Base-by-base conservation (phyloP, 2,329 filamentous ascomycete genomes). In the Daldinia sp. region DNA sequence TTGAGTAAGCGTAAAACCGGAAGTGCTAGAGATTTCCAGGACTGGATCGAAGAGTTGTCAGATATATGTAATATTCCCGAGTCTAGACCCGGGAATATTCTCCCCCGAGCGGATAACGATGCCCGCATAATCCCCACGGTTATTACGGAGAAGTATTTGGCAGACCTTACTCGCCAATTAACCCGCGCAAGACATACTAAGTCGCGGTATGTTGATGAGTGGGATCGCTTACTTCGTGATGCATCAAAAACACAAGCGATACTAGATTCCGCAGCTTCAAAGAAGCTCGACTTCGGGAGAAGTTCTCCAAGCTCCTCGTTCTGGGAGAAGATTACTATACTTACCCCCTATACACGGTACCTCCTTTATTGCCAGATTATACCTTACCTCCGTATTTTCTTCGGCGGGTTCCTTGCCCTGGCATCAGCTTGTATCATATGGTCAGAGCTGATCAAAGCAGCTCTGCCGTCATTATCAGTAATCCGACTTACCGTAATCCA, bases 21-120 rank as follows among this genome's bases (percentile, higher is more conserved):
- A 13, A 91, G 88, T 21, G 89, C 92, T 4, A 81, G 82, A 56
- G 85, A 90, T 39, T 95, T 94, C 72, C 87, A 89, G 69, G 94
- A 97, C 70, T 99, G 95, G 95, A 96, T 99, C 68, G 94, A 98
- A 69, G 95, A 99, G 73, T 81, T 99, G 29, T 89, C 87, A 2
- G 94, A 98, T 67, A 86, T 90, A 66, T 88, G 88, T 43, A 89
- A 86, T 70, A 77, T 92, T 4, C 86, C 89, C 1, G 92, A 94
- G 68, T 80, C 82, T 3, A 80, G 81, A 39, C 81, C 84, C 2
- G 78, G 82, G 54, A 74, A 77, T 43, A 68, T 77, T 43, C 72
- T 76, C 45, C 74, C 80, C 27, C 77, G 79, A 17, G 73, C 81
- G 41, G 76, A 79, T 17, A 78, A 82, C 25, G 78, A 81, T 15